A percentile compares a stretch with the other conserved stretches of the same genome.
phyloP scores from a whole-genome alignment of 2,329 filamentous ascomycete genomes.

The Clarireedia monteithiana region DNA sequence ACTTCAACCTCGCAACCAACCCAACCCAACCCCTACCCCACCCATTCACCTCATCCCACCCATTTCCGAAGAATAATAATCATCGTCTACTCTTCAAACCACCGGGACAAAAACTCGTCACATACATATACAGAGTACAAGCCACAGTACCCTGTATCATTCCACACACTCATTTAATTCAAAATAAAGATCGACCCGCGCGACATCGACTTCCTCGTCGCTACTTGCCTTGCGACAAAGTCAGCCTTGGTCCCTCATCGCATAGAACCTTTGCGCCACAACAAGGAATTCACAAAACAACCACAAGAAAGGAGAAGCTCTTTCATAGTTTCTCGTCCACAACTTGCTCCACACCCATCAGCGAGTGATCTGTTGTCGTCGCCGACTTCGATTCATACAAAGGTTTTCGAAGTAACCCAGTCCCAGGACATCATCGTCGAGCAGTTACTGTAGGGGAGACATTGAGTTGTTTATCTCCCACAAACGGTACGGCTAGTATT shows the following conservation, averaged over 20 bases:
- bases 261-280: neutral
- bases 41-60: neutral
- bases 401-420: neutral
- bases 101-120: too few species aligned
- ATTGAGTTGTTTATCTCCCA: conserved; percentile 97
- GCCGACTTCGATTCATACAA: neutral
- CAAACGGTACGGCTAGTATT: conserved; percentile 46
- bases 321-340: too few species aligned
- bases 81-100: neutral
- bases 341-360: neutral
- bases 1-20: neutral
- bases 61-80: neutral
- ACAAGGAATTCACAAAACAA: neutral
- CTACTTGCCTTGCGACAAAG: neutral
- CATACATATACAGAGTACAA: neutral
- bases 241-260: neutral
- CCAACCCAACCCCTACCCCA: neutral
- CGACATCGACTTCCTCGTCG: neutral
- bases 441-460: conserved; percentile 70
- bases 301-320: neutral
- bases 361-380: neutral
- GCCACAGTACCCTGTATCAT: neutral
- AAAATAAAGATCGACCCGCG: neutral
- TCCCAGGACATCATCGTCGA: conserved; percentile 19
- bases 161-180: conserved; percentile 9